phyloP scores from a whole-genome alignment of 495 filamentous ascomycete genomes.

The Penicillium cataractarum region DNA sequence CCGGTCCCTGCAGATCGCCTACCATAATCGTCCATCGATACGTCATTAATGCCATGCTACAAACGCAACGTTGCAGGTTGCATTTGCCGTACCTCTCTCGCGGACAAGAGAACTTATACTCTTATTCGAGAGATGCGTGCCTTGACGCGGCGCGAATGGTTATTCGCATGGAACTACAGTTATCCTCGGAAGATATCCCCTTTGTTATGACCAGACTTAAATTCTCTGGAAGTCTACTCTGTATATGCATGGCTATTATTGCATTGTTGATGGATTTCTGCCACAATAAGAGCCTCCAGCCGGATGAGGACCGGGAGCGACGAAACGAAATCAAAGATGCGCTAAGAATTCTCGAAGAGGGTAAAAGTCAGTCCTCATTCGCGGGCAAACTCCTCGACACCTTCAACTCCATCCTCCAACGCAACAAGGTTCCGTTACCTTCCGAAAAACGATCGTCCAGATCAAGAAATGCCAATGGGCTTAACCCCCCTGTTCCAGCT shows the following conservation, averaged over 20 bases:
- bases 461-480: not conserved
- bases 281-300: conserved; percentile 20
- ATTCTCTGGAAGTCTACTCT: conserved; percentile 33
- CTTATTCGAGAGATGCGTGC: conserved; percentile 39
- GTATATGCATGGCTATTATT: conserved; percentile 42
- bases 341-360: conserved; percentile 39
- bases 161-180: conserved; percentile 32
- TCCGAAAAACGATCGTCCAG: not conserved
- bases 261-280: conserved; percentile 42
- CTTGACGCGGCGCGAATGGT: conserved; percentile 39
- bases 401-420: conserved; percentile 35
- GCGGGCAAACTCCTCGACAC: conserved; percentile 38
- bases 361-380: conserved; percentile 34
- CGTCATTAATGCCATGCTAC: conserved; percentile 36
- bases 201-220: conserved; percentile 28
- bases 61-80: conserved; percentile 45
- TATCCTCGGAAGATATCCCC: conserved; percentile 23
- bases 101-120: conserved; percentile 30
- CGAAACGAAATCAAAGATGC: conserved; percentile 38
- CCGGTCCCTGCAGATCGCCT: conserved; percentile 15
- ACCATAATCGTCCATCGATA: conserved; percentile 39
- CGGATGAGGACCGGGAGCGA: conserved; percentile 21
- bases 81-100: conserved; percentile 43
- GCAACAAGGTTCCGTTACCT: conserved; percentile 27
- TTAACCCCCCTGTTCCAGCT: not conserved